Conservation (phyloP, 768 basidiomycete species). For the Dictyophora rubrovolvata region DNA sequence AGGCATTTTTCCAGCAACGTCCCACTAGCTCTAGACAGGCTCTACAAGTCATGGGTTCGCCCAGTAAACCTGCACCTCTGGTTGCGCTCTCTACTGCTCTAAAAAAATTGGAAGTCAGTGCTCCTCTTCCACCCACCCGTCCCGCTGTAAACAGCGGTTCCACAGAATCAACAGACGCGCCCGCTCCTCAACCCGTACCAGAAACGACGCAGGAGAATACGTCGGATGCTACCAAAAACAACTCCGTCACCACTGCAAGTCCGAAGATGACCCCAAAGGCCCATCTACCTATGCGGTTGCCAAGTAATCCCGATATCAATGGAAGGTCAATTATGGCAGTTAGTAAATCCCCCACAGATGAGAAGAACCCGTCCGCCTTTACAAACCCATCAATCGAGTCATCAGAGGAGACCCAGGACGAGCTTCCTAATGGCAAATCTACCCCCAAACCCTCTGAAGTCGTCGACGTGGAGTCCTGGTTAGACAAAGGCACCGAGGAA, state of each 20-base stretch:
- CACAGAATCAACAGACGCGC: background rate
- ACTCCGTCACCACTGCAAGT: background rate
- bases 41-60: background rate
- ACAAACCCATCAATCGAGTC: background rate
- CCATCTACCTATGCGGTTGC: background rate
- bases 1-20: background rate
- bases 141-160: background rate
- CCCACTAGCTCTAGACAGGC: background rate
- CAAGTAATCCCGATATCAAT: background rate
- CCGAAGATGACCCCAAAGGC: background rate
- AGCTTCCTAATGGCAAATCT: background rate
- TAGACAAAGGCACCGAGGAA: background rate
- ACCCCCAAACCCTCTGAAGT: background rate
- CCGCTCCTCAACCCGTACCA: background rate
- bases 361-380: background rate
- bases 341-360: background rate
- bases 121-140: constrained; percentile 3
- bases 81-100: constrained; percentile 6
- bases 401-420: background rate
- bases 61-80: background rate
- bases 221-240: background rate
- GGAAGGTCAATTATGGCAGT: background rate
- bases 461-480: background rate
- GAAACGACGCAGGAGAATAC: background rate
- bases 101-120: background rate